Evolutionary conservation across 441 rosid species (phyloP), one percentile per base, ranked within the genome.

Genomic region (Populus tomentosa): DNA sequence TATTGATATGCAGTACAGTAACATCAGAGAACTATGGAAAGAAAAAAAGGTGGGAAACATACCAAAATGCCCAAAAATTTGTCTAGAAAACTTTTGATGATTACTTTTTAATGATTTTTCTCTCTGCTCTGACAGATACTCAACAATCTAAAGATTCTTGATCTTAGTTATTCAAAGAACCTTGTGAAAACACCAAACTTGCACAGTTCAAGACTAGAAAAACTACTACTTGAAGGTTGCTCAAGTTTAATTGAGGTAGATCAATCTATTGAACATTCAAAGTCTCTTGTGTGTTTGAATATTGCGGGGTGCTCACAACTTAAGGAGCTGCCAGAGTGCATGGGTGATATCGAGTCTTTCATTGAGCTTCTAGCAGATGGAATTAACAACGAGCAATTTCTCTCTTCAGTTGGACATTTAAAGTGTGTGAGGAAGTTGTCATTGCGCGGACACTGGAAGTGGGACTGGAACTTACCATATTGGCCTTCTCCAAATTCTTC

Each of bases 251-350:
- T 1, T 33, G 7, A 33, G 36, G 7, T 33, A 33, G 0, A 33
- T 33, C 36, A 33, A 33, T 33, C 36, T 33, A 33, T 33, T 33
- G 1, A 1, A 33, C 36, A 33, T 33, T 33, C 36, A 67, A 38
- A 38, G 11, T 38, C 78, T 78, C 84, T 82, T 23, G 33, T 79
- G 56, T 74, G 63, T 68, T 64, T 84, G 7, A 10, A 64, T 40
- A 72, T 86, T 6, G 81, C 85, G 20, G 84, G 84, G 3, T 88
- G 88, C 70, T 79, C 13, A 16, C 40, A 74, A 2, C 36, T 74
- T 11, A 26, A 40, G 14, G 38, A 38, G 20, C 63, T 74, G 14
- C 77, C 70, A 2, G 26, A 63, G 20, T 7, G 40, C 10, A 9
- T 4, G 53, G 64, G 82, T 72, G 63, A 74, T 81, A 71, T 79